phyloP scores from a whole-genome alignment of 2,329 filamentous ascomycete species.

The Gnomoniopsis smithogilvyi region DNA sequence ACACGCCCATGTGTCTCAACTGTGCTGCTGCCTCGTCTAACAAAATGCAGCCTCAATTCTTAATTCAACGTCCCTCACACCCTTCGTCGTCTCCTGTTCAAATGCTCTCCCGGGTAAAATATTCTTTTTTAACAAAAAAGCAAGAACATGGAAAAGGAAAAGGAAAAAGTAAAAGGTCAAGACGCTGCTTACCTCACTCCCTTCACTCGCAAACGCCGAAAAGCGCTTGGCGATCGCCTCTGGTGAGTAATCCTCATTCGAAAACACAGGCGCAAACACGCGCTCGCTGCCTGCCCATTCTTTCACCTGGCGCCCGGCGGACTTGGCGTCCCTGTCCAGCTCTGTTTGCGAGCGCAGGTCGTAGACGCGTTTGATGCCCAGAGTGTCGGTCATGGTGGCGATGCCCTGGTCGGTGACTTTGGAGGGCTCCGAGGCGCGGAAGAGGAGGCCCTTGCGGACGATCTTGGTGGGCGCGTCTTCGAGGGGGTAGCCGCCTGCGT shows the following conservation, averaged over 20 bases:
- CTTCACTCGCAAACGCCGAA: constrained; percentile 54
- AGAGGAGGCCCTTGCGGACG: constrained; percentile 54
- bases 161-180: constrained; percentile 3
- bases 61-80: not conserved
- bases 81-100: not conserved
- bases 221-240: constrained; percentile 61
- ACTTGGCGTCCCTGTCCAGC: constrained; percentile 42
- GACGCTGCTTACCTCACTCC: constrained; percentile 35
- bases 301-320: constrained; percentile 32
- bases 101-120: constrained; percentile 7
- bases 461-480: constrained; percentile 29
- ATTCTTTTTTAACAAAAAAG: too few relatives aligned
- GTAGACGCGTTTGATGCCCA: constrained; percentile 64
- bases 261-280: constrained; percentile 64
- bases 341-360: constrained; percentile 65
- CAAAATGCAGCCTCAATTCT: not conserved
- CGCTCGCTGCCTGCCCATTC: constrained; percentile 51
- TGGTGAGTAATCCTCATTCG: constrained; percentile 57
- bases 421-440: constrained; percentile 66
- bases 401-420: constrained; percentile 52
- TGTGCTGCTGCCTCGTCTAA: not conserved
- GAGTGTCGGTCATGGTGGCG: constrained; percentile 40
- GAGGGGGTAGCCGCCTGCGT: constrained; percentile 59
- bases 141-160: not conserved
- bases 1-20: not conserved